Base-by-base conservation (phyloP, 2,329 filamentous ascomycete species). In the Rutstroemia sp. region DNA sequence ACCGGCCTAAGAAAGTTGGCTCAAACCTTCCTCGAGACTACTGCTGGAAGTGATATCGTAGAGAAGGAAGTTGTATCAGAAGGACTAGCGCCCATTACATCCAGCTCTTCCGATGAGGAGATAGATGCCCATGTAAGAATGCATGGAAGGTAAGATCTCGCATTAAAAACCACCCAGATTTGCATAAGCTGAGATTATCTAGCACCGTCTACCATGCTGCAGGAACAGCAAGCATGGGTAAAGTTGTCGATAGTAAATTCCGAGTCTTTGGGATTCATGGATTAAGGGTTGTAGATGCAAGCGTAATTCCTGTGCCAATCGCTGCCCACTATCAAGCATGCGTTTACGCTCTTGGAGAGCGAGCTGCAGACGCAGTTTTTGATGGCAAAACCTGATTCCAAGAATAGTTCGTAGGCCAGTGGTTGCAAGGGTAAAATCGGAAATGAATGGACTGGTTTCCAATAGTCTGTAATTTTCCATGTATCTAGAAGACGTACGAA, bases 181-280 rank as follows among this genome's bases (percentile, higher is more conserved):
- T 14, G 5, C 63, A n/a, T 12, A 23, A 61, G 6, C 55, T 59
- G 56, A 47, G 6, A 25, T 16, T 25, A 2, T 3, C 57, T 49
- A 54, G 61, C 59, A 45, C 60, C 63, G 5, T 61, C 50, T 83
- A 73, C 75, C 80, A 78, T 66, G 80, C 75, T 73, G 77, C 71
- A 0, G 78, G 79, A 0, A 84, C 81, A 0, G 73, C 73, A 8
- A 17, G 16, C 65, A 84, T 85, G 80, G 81, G 80, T 0, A 73
- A 68, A 56, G 63, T 64, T 36, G 58, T 63, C n/a, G 63, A 64
- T 53, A 38, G 52, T 14, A 47, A 59, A 30, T 48, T 52, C 4
- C 58, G 52, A 17, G 61, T 63, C 5, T 58, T 58, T 54, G 61
- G 63, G 2, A 51, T 57, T 8, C 42, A 53, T 17, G 50, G 48